Evolutionary conservation across 805 yeast species (phyloP).

Genomic region (Metschnikowia colocasiae): DNA sequence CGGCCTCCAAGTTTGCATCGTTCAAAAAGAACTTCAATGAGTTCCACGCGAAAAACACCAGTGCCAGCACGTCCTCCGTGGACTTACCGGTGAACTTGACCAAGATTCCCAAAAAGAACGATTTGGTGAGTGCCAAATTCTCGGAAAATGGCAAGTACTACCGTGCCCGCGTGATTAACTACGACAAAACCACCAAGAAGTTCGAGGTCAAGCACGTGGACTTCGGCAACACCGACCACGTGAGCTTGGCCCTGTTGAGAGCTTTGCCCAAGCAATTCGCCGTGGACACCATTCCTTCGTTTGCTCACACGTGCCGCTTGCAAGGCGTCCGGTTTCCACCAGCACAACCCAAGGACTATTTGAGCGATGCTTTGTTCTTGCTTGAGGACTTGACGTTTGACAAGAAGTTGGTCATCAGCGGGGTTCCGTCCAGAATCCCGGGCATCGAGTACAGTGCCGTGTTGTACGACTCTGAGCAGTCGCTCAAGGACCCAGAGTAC

Average conservation of each 20-base stretch:
- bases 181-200: constrained; percentile 41
- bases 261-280: constrained; percentile 51
- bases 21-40: constrained; percentile 49
- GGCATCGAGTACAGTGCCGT: constrained; percentile 49
- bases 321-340: constrained; percentile 59
- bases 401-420: constrained; percentile 52
- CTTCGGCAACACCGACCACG: constrained; percentile 52
- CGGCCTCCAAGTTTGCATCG: constrained; percentile 32
- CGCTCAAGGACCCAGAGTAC: constrained; percentile 50
- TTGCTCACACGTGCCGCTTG: constrained; percentile 53
- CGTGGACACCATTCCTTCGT: constrained; percentile 40
- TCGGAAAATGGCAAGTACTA: constrained; percentile 52
- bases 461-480: constrained; percentile 54
- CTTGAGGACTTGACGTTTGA: constrained; percentile 53
- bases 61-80: constrained; percentile 34
- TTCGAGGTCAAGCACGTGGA: constrained; percentile 58
- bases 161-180: constrained; percentile 52
- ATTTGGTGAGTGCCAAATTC: constrained; percentile 52
- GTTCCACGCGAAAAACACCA: constrained; percentile 37
- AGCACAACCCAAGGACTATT: constrained; percentile 49
- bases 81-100: constrained; percentile 39
- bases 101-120: constrained; percentile 50
- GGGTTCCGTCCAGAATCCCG: constrained; percentile 36
- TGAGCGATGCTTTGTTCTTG: constrained; percentile 49
- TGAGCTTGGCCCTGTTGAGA: constrained; percentile 44